These are phyloP conservation scores for Teratosphaeria viscida DNA, from an alignment of 2,329 filamentous ascomycete genomes.

Conservation along the genomic window DNA sequence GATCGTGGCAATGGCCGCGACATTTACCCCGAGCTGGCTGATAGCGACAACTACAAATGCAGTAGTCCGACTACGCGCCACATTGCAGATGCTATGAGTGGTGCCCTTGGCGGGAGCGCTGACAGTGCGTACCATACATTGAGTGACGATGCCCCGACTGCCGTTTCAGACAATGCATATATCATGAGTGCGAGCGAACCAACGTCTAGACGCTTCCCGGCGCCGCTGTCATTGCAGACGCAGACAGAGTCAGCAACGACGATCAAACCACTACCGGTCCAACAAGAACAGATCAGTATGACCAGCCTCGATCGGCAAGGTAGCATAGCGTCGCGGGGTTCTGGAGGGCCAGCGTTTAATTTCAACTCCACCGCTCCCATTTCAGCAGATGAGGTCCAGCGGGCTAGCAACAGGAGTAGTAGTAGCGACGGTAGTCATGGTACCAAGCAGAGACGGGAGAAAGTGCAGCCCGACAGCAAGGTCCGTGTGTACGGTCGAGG, in stretches of 20 bases:
- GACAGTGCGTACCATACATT: conserved; percentile 3
- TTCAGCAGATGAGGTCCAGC: conserved; percentile 12
- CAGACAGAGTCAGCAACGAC: neutral
- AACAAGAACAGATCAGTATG: conserved; percentile 9
- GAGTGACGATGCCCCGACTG: conserved; percentile 1
- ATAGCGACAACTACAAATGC: neutral
- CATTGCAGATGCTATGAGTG: neutral
- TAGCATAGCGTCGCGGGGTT: conserved; percentile 68
- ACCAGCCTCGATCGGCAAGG: conserved; percentile 48
- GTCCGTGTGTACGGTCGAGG: conserved; percentile 46
- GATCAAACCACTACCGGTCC: conserved; percentile 11
- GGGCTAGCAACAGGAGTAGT: conserved; percentile 1
- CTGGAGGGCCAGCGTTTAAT: conserved; percentile 37
- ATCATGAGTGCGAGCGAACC: conserved; percentile 11
- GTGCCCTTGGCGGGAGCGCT: neutral
- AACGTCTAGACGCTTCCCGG: conserved; percentile 3
- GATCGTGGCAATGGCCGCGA: conserved; percentile 3
- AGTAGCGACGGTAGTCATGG: conserved; percentile 21
- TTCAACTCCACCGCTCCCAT: conserved; percentile 23
- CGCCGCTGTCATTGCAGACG: neutral
- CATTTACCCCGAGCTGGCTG: conserved; percentile 1
- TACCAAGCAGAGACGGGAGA: conserved; percentile 29
- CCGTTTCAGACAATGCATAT: conserved; percentile 4
- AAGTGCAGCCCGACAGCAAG: conserved; percentile 39
- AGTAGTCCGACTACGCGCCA: neutral